Percentiles rank a stretch among this genome's conserved stretches.
Conservation (phyloP, 2,329 filamentous ascomycete genomes). For the Fusarium sarcochroum region DNA sequence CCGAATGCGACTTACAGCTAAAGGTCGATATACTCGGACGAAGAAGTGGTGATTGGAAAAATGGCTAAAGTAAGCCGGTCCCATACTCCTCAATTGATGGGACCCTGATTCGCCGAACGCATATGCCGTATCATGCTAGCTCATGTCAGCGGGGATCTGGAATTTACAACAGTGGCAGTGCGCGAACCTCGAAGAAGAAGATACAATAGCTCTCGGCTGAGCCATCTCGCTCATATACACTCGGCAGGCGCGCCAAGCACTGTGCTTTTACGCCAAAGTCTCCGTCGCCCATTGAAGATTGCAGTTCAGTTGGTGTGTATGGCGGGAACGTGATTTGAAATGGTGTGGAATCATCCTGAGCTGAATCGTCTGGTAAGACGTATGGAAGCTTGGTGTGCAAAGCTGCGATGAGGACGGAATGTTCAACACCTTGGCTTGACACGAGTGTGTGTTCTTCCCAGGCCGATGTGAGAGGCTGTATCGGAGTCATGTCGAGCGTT, state of each 20-base stretch:
- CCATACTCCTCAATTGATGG: slow-evolving; percentile 55
- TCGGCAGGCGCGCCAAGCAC: slow-evolving; percentile 60
- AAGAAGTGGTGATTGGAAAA: slow-evolving; percentile 73
- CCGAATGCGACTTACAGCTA: slow-evolving; percentile 60
- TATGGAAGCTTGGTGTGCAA: slow-evolving; percentile 60
- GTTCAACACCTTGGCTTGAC: slow-evolving; percentile 55
- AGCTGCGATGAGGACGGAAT: slow-evolving; percentile 60
- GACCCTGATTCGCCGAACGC: slow-evolving; percentile 56
- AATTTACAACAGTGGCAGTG: not conserved
- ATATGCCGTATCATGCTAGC: slow-evolving; percentile 62
- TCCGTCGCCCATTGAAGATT: slow-evolving; percentile 51
- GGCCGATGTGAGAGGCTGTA: slow-evolving; percentile 62
- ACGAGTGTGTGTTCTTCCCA: slow-evolving; percentile 65
- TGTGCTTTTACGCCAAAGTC: slow-evolving; percentile 60
- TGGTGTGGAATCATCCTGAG: slow-evolving; percentile 37
- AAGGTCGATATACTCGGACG: slow-evolving; percentile 67
- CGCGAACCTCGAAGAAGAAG: slow-evolving; percentile 68
- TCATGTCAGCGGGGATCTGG: slow-evolving; percentile 26
- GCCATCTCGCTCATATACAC: slow-evolving; percentile 48
- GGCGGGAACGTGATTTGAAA: slow-evolving; percentile 57
- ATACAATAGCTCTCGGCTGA: slow-evolving; percentile 61
- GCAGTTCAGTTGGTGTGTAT: slow-evolving; percentile 57
- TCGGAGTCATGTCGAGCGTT: slow-evolving; percentile 51
- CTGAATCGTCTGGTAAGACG: slow-evolving; percentile 50
- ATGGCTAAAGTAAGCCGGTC: slow-evolving; percentile 61